A percentile compares a stretch with the other conserved stretches of the same genome.
These are phyloP conservation scores for Lactarius hatsudake DNA, from an alignment of 768 basidiomycete species.

Conservation along the genomic window DNA sequence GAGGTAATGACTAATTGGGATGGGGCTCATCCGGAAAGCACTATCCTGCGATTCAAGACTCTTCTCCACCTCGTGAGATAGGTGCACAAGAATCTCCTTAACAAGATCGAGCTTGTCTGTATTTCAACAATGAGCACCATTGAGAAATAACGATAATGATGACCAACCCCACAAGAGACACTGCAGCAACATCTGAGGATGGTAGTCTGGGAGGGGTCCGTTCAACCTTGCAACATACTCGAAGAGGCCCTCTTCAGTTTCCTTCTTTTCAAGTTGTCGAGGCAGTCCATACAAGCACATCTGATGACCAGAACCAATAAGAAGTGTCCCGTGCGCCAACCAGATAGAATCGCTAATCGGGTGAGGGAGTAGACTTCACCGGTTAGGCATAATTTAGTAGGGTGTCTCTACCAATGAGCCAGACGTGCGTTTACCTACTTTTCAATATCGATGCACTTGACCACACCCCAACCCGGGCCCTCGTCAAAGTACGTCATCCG, in stretches of 20 bases:
- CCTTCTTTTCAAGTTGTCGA: conserved; percentile 25
- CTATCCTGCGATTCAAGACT: conserved; percentile 28
- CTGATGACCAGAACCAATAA: conserved; percentile 80
- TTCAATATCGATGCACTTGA: conserved; percentile 65
- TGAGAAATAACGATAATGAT: not conserved
- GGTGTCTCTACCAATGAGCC: not conserved
- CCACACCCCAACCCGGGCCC: conserved; percentile 73
- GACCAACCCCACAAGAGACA: conserved; percentile 86
- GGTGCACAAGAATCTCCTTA: conserved; percentile 71
- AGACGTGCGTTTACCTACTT: conserved; percentile 44
- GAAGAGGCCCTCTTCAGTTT: conserved; percentile 55
- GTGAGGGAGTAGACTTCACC: conserved; percentile 53
- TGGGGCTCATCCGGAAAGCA: conserved; percentile 41
- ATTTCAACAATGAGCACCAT: not conserved
- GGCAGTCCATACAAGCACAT: conserved; percentile 73
- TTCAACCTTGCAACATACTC: conserved; percentile 80
- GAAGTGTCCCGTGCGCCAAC: conserved; percentile 78
- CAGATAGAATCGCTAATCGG: conserved; percentile 89
- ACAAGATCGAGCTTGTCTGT: conserved; percentile 83
- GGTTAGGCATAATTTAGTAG: conserved; percentile 2
- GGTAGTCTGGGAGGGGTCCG: conserved; percentile 86
- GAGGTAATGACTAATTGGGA: conserved; percentile 60
- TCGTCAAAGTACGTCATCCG: conserved; percentile 89
- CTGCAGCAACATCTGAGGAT: conserved; percentile 90
- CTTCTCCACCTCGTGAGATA: conserved; percentile 48